phyloP scores from a whole-genome alignment of 1,284 basidiomycete genomes.

The Heliocybe sulcata region DNA sequence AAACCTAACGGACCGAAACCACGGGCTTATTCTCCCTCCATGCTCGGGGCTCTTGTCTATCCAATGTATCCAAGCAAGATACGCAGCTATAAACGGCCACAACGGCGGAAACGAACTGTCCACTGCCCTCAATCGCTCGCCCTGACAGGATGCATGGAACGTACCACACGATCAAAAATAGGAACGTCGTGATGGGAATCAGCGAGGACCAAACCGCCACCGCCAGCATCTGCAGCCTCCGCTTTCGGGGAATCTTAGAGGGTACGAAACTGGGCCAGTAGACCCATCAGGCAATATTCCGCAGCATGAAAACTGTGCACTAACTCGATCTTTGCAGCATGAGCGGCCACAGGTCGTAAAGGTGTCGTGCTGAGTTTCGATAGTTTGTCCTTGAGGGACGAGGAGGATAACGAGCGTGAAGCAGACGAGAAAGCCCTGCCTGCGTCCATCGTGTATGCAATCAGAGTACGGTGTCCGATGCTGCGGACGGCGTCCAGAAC shows the following conservation, averaged over 20 bases:
- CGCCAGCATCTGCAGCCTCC: constrained; percentile 79
- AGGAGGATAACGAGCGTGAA: constrained; percentile 1
- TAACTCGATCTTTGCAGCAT: constrained; percentile 66
- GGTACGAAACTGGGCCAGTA: constrained; percentile 54
- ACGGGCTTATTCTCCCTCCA: constrained; percentile 74
- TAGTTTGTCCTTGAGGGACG: constrained; percentile 42
- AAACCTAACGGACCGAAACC: constrained; percentile 64
- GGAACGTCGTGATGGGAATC: constrained; percentile 61
- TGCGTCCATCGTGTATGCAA: not conserved
- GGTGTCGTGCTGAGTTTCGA: constrained; percentile 50
- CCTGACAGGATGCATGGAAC: constrained; percentile 18
- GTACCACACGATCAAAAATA: constrained; percentile 80
- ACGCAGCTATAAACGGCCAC: constrained; percentile 84
- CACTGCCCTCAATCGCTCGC: not conserved
- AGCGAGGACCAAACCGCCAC: constrained; percentile 85
- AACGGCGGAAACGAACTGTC: constrained; percentile 79
- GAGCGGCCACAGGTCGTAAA: constrained; percentile 48
- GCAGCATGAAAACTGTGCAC: constrained; percentile 15
- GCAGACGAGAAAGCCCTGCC: not conserved
- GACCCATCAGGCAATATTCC: not conserved
- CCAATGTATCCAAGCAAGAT: constrained; percentile 74
- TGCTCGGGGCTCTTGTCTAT: constrained; percentile 74
- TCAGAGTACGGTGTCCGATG: not conserved
- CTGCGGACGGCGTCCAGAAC: not conserved
- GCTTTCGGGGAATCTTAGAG: constrained; percentile 65